phyloP scores from a whole-genome alignment of 164 flowering plant species.

The Berberis vulgaris region DNA sequence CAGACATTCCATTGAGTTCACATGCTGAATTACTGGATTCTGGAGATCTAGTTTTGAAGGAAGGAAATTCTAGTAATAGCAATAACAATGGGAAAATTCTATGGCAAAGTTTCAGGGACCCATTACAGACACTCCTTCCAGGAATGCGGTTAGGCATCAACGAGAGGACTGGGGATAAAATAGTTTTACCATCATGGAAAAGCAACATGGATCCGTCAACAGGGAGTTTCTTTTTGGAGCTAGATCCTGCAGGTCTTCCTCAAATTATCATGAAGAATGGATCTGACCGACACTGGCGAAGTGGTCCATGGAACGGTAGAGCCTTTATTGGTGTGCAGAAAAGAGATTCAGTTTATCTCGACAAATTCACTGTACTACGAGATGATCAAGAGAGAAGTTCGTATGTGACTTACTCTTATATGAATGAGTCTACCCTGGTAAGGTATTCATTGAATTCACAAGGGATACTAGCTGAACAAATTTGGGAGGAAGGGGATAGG shows the following conservation, averaged over 20 bases:
- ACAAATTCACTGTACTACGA: background rate
- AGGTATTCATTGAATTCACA: background rate
- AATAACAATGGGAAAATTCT: background rate
- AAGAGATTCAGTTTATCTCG: slow-evolving; percentile 5
- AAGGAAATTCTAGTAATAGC: background rate
- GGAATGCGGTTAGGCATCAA: slow-evolving; percentile 16
- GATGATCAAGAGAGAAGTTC: slow-evolving; percentile 4
- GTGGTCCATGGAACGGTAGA: slow-evolving; percentile 30
- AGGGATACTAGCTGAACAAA: background rate
- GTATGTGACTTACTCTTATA: background rate
- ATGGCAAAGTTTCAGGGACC: slow-evolving; percentile 4
- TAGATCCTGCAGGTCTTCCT: slow-evolving; percentile 8
- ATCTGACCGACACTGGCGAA: slow-evolving; percentile 18
- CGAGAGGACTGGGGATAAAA: slow-evolving; percentile 5
- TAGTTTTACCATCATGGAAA: slow-evolving; percentile 24
- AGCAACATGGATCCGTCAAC: slow-evolving; percentile 20
- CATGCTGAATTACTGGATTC: slow-evolving; percentile 1
- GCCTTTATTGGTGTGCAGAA: slow-evolving; percentile 17
- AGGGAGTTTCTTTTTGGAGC: slow-evolving; percentile 19
- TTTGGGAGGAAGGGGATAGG: background rate
- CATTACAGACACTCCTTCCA: background rate
- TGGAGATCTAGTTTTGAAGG: slow-evolving; percentile 1
- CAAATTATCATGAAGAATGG: slow-evolving; percentile 23
- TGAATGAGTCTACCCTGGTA: background rate
- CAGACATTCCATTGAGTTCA: background rate